Conservation (phyloP, 306 rosid genomes). For the Fragaria ananassa region DNA sequence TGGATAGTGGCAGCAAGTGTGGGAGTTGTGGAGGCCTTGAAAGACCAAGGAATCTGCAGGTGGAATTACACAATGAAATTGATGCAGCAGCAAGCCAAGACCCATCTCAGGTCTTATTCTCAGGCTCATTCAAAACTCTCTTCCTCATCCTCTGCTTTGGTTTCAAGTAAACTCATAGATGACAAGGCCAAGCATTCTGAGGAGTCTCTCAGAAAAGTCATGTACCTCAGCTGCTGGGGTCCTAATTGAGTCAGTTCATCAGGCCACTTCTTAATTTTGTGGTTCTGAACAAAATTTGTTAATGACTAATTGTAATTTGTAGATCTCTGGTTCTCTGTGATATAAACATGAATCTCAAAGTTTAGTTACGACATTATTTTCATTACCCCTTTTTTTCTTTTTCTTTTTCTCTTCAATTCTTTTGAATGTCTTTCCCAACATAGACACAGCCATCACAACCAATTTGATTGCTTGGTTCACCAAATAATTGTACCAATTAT, state of each 20-base stretch:
- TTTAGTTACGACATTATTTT: not conserved
- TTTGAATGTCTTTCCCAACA: too few relatives aligned
- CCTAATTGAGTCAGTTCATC: slow-evolving; percentile 20
- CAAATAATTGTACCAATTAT: not conserved
- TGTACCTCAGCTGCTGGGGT: slow-evolving; percentile 69
- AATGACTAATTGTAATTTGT: not conserved
- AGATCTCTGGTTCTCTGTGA: not conserved
- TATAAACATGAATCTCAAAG: not conserved
- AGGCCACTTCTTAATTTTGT: not conserved
- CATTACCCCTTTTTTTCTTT: not conserved
- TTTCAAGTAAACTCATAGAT: slow-evolving; percentile 32
- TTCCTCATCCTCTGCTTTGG: slow-evolving; percentile 31
- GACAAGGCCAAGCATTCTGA: slow-evolving; percentile 50
- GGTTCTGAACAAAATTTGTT: not conserved
- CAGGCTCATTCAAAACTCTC: slow-evolving; percentile 35
- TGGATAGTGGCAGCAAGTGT: slow-evolving; percentile 37
- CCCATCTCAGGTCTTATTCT: slow-evolving; percentile 15
- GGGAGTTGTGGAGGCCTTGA: slow-evolving; percentile 44
- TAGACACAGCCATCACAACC: not conserved
- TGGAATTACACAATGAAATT: slow-evolving; percentile 38
- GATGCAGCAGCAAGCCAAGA: slow-evolving; percentile 36
- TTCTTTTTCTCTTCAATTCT: too few relatives aligned
- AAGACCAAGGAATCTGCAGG: slow-evolving; percentile 63
- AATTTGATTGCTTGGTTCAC: not conserved
- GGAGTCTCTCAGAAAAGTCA: slow-evolving; percentile 62